phyloP scores from a whole-genome alignment of 2,329 filamentous ascomycete species.

The Zasmidium cellare region DNA sequence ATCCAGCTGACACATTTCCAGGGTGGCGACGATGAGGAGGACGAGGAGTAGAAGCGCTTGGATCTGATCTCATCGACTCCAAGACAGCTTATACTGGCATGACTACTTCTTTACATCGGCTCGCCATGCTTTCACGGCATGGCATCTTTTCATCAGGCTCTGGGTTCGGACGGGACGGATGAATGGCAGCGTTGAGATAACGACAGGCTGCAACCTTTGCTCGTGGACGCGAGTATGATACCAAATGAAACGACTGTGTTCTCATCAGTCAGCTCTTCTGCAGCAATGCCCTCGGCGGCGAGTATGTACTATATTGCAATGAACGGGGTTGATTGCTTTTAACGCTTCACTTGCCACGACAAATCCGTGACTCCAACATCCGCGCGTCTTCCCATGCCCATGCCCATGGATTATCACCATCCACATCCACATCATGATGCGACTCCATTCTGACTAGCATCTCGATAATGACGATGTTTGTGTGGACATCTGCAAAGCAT shows the following conservation, averaged over 20 bases:
- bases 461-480: conserved; percentile 9
- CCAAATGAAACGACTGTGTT: conserved; percentile 16
- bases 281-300: conserved; percentile 13
- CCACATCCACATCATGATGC: background rate
- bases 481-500: conserved; percentile 8
- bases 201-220: conserved; percentile 19
- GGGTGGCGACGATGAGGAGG: conserved; percentile 39
- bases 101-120: background rate
- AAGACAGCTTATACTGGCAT: background rate
- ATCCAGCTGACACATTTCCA: conserved; percentile 24
- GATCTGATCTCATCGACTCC: background rate
- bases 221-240: conserved; percentile 23
- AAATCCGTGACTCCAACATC: background rate
- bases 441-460: background rate
- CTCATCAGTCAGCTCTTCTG: conserved; percentile 19
- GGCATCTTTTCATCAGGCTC: conserved; percentile 10
- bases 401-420: background rate
- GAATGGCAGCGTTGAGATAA: conserved; percentile 13
- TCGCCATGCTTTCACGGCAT: conserved; percentile 8
- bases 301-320: conserved; percentile 20
- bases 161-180: conserved; percentile 9
- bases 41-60: conserved; percentile 33
- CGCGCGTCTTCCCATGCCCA: background rate
- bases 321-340: background rate
- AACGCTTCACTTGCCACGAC: background rate